Evolutionary conservation across 768 basidiomycete genomes (phyloP).

Genomic region (Kwoniella europaea): DNA sequence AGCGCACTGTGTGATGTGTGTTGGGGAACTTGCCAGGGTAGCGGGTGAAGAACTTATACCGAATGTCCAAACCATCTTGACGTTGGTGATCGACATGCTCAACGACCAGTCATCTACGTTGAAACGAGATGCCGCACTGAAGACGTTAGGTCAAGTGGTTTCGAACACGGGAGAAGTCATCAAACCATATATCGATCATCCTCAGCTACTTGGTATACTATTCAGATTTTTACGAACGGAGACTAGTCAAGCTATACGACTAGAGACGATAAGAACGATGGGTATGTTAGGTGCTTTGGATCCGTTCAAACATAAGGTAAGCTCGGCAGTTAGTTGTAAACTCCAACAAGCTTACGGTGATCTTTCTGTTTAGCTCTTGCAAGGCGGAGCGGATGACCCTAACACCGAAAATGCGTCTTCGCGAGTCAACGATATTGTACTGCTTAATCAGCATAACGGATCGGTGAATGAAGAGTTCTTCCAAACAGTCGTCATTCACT

Average conservation of each 20-base stretch:
- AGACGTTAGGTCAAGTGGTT: constrained; percentile 92
- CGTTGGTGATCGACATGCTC: constrained; percentile 82
- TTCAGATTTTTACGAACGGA: constrained; percentile 86
- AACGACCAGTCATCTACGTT: constrained; percentile 79
- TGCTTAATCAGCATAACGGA: constrained; percentile 58
- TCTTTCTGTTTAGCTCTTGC: constrained; percentile 48
- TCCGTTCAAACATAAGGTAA: constrained; percentile 90
- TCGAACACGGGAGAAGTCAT: constrained; percentile 96
- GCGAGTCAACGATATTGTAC: constrained; percentile 60
- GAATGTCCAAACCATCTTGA: constrained; percentile 84
- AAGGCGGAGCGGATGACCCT: constrained; percentile 66
- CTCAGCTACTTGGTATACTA: constrained; percentile 82
- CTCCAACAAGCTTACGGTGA: constrained; percentile 57
- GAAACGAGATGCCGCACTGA: constrained; percentile 91
- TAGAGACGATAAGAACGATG: constrained; percentile 92
- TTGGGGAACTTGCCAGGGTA: constrained; percentile 90
- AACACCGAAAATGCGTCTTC: constrained; percentile 66
- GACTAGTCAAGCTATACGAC: constrained; percentile 65
- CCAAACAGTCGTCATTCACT: constrained; percentile 90
- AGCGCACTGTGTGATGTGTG: constrained; percentile 87
- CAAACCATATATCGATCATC: constrained; percentile 84
- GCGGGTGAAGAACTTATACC: constrained; percentile 88
- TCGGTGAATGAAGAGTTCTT: constrained; percentile 91
- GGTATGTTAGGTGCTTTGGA: constrained; percentile 96
- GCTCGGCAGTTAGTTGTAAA: constrained; percentile 19